These are phyloP conservation scores for Cardamine occulta DNA, from an alignment of 345 rosid genomes.

Conservation along the genomic window DNA sequence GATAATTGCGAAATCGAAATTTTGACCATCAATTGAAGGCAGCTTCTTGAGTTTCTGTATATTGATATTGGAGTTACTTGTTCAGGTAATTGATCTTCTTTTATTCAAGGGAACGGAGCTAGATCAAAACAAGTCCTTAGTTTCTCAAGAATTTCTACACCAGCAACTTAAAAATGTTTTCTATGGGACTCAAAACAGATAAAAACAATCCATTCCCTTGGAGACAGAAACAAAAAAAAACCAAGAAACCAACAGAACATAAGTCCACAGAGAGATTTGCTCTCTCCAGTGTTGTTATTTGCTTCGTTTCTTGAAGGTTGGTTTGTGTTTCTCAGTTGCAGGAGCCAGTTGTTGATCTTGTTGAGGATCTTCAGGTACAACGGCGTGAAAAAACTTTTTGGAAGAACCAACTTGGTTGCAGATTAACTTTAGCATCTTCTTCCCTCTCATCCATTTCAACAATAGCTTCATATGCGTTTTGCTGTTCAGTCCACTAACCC, in stretches of 20 bases:
- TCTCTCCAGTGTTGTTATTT: conserved; percentile 16
- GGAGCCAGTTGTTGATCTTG: conserved; percentile 41
- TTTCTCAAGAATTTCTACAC: conserved; percentile 17
- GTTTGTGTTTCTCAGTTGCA: conserved; percentile 32
- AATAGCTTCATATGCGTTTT: conserved; percentile 94
- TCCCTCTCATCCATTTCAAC: conserved; percentile 98
- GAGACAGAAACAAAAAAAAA: conserved; percentile 10
- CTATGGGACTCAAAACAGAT: background rate
- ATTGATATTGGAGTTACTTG: conserved; percentile 4
- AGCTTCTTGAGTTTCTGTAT: background rate
- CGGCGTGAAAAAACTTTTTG: conserved; percentile 74
- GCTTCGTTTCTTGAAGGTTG: conserved; percentile 24
- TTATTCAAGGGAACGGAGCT: conserved; percentile 18
- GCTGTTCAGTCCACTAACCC: conserved; percentile 69
- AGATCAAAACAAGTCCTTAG: background rate
- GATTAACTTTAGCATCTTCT: conserved; percentile 76
- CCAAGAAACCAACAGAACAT: background rate
- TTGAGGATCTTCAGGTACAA: conserved; percentile 73
- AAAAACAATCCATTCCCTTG: background rate
- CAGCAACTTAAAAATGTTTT: conserved; percentile 16
- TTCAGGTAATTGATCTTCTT: background rate
- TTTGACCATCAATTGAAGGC: background rate
- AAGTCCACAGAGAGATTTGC: conserved; percentile 6
- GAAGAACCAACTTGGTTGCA: conserved; percentile 80
- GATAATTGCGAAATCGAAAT: too few relatives aligned